Percentiles rank a stretch among this genome's conserved stretches.
Conservation (phyloP, 2,329 filamentous ascomycete genomes). For the Tolypocladium tundrense region DNA sequence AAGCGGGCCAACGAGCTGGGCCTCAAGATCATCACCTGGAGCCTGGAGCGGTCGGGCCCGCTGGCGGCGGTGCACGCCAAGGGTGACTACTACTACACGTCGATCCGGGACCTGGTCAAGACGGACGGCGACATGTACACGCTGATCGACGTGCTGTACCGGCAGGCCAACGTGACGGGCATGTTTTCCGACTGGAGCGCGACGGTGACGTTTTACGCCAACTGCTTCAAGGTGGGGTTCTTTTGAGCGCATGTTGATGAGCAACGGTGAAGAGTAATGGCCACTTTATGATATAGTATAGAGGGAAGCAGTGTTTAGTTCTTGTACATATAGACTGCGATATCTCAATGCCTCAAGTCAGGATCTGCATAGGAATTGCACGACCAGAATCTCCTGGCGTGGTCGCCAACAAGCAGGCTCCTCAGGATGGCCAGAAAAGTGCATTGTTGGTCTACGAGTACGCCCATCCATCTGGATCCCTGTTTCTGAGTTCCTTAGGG, state of each 20-base stretch:
- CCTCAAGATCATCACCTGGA: slow-evolving; percentile 58
- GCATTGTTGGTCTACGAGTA: too few relatives aligned
- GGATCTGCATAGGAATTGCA: too few relatives aligned
- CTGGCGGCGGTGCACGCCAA: slow-evolving; percentile 36
- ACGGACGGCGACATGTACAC: slow-evolving; percentile 58
- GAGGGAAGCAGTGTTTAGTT: not conserved
- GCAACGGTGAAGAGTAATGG: not conserved
- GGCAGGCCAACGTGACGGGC: slow-evolving; percentile 48
- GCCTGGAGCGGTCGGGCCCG: slow-evolving; percentile 55
- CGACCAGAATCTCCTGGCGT: too few relatives aligned
- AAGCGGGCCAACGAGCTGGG: slow-evolving; percentile 47
- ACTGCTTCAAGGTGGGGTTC: slow-evolving; percentile 43
- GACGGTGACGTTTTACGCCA: slow-evolving; percentile 61
- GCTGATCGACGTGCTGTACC: slow-evolving; percentile 53
- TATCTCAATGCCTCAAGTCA: not conserved
- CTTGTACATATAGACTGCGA: not conserved
- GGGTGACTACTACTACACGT: slow-evolving; percentile 45
- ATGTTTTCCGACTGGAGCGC: slow-evolving; percentile 63
- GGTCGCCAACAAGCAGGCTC: too few relatives aligned
- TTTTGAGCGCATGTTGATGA: not conserved
- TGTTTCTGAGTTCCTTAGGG: too few relatives aligned
- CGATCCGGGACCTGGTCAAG: slow-evolving; percentile 41
- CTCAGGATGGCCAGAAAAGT: too few relatives aligned
- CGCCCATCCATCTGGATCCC: too few relatives aligned
- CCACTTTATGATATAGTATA: too few relatives aligned